Conservation (phyloP, 495 filamentous ascomycete genomes). For the Cercophora samala region DNA sequence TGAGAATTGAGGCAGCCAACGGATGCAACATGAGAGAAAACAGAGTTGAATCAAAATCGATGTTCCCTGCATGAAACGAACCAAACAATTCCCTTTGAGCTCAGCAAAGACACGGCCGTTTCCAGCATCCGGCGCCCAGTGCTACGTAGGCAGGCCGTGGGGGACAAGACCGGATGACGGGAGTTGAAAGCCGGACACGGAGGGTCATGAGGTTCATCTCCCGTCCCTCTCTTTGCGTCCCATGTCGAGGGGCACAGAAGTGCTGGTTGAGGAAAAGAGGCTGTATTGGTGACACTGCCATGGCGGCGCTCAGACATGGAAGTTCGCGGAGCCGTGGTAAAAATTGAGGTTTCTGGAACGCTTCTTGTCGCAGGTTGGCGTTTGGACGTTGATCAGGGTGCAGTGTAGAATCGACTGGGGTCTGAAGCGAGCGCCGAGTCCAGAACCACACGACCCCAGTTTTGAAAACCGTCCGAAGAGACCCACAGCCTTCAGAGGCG, state of each 20-base stretch:
- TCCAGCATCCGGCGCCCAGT: constrained; percentile 24
- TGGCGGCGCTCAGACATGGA: constrained; percentile 32
- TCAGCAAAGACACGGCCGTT: constrained; percentile 11
- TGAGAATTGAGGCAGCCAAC: constrained; percentile 18
- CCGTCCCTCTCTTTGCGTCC: background rate
- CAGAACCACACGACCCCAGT: constrained; percentile 9
- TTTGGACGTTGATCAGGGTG: constrained; percentile 29
- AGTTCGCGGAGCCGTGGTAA: constrained; percentile 23
- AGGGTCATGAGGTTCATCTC: constrained; percentile 6
- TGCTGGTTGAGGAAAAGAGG: constrained; percentile 5
- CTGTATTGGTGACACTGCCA: constrained; percentile 24
- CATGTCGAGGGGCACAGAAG: constrained; percentile 8
- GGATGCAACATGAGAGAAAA: constrained; percentile 2
- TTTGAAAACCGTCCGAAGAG: constrained; percentile 1
- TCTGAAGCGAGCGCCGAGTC: constrained; percentile 7
- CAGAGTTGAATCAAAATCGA: background rate
- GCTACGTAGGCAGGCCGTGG: constrained; percentile 6
- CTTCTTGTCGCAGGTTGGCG: constrained; percentile 29
- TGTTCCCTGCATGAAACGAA: constrained; percentile 17
- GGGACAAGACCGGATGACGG: constrained; percentile 24
- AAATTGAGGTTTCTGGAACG: constrained; percentile 32
- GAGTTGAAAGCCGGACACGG: constrained; percentile 1
- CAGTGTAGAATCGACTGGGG: constrained; percentile 11
- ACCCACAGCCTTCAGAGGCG: constrained; percentile 3
- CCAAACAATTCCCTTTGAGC: background rate